Conservation (phyloP, 176 grass and related monocot genomes). For the Musa itinerans region DNA sequence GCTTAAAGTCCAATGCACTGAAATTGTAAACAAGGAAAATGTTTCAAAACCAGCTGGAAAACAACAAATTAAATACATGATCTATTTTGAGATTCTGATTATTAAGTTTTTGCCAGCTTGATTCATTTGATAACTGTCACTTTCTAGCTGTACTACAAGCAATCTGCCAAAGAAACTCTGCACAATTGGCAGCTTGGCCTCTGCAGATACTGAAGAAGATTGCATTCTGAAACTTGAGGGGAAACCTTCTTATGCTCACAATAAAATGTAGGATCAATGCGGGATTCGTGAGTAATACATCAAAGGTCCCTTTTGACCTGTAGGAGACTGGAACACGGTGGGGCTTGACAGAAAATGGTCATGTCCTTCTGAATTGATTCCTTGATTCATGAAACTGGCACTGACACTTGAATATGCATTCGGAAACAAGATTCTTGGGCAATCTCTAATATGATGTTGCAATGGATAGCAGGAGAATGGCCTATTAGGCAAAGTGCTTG, state of each 20-base stretch:
- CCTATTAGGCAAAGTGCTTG: constrained; percentile 20
- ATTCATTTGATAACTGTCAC: neutral
- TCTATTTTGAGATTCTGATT: neutral
- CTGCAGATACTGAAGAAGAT: neutral
- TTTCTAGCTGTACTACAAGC: neutral
- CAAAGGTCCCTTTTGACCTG: constrained; percentile 36
- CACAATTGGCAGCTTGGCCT: neutral
- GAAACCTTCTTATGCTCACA: neutral
- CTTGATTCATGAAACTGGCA: constrained; percentile 39
- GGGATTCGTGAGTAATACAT: constrained; percentile 58
- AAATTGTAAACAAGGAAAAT: no score
- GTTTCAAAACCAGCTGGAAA: no score
- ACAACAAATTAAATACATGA: neutral
- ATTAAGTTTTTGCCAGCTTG: neutral
- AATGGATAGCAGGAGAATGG: constrained; percentile 62
- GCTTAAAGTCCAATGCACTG: neutral
- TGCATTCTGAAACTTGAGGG: no score
- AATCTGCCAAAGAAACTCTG: neutral
- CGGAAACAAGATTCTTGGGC: constrained; percentile 25
- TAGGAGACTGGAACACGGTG: constrained; percentile 39
- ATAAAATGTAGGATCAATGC: neutral
- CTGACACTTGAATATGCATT: constrained; percentile 33
- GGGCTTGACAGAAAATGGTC: constrained; percentile 36
- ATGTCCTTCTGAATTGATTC: constrained; percentile 10
- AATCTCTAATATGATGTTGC: constrained; percentile 34